Conservation (phyloP, 2,329 filamentous ascomycete genomes). For the Tothia fuscella region DNA sequence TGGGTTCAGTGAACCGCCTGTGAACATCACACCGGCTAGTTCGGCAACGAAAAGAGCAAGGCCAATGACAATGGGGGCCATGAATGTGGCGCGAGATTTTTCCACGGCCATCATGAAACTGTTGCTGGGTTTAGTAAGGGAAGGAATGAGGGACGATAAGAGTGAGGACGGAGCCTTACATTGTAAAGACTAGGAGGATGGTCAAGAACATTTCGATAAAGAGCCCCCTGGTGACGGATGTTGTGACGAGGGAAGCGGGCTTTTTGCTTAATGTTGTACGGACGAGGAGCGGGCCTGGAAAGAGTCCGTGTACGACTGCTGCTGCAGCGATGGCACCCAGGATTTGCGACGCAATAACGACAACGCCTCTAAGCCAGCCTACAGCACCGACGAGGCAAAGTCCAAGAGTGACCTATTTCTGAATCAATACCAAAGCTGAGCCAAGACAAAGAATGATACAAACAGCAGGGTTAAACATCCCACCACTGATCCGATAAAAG, state of each 20-base stretch:
- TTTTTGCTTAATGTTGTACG: constrained; percentile 29
- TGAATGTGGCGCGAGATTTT: constrained; percentile 28
- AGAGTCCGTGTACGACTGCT: constrained; percentile 31
- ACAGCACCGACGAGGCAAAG: constrained; percentile 36
- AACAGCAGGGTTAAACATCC: constrained; percentile 24
- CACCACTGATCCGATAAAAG: constrained; percentile 32
- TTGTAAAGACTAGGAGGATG: constrained; percentile 36
- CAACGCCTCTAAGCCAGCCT: constrained; percentile 29
- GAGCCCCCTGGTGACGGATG: constrained; percentile 32
- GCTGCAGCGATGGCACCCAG: constrained; percentile 34
- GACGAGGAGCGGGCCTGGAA: constrained; percentile 34
- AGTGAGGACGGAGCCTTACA: constrained; percentile 16
- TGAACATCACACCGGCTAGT: constrained; percentile 35
- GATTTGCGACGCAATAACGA: constrained; percentile 35
- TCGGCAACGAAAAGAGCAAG: constrained; percentile 35
- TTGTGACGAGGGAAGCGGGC: constrained; percentile 21
- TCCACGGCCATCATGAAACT: constrained; percentile 31
- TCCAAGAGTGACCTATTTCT: constrained; percentile 32
- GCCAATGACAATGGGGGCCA: constrained; percentile 31
- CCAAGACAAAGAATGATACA: background rate
- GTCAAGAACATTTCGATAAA: constrained; percentile 42
- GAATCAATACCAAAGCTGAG: background rate
- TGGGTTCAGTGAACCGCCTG: constrained; percentile 36
- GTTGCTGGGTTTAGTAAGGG: background rate
- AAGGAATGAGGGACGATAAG: background rate